A percentile compares a stretch with the other conserved stretches of the same genome.
Evolutionary conservation across 169 alveolate genomes (phyloP).

Genomic region (Theileria annulata): DNA sequence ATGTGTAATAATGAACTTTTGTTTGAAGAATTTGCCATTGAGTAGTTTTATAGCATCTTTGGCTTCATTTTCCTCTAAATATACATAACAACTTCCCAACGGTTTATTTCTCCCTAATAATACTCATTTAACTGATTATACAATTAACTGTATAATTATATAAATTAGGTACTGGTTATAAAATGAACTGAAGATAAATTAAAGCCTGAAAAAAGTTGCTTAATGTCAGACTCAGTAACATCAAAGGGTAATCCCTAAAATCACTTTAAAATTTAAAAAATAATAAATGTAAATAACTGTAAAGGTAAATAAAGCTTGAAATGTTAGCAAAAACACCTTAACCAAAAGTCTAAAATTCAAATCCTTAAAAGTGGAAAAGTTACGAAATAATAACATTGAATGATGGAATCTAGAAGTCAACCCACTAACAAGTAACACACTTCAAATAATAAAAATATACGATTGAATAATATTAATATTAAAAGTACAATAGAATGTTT

Average conservation of each 20-base stretch:
- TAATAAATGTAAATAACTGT: background rate
- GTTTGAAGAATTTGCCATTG: conserved; percentile 27
- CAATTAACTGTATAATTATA: background rate
- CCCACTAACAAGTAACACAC: conserved; percentile 2
- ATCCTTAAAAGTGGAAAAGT: conserved; percentile 19
- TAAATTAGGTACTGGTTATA: conserved; percentile 29
- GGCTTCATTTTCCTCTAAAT: conserved; percentile 54
- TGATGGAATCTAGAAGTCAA: background rate
- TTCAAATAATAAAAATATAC: background rate
- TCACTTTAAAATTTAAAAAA: background rate
- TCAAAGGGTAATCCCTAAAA: conserved; percentile 64
- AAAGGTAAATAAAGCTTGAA: background rate
- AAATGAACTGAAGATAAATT: conserved; percentile 24
- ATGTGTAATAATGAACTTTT: conserved; percentile 27
- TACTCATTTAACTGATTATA: background rate
- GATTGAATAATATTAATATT: background rate
- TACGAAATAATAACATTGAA: conserved; percentile 5
- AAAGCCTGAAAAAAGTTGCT: conserved; percentile 1
- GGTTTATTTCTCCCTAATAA: conserved; percentile 30
- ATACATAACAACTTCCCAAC: conserved; percentile 53
- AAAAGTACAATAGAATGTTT: background rate
- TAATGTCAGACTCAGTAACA: conserved; percentile 37
- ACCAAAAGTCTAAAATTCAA: conserved; percentile 46
- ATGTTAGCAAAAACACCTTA: conserved; percentile 18
- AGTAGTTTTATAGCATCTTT: conserved; percentile 38